Evolutionary conservation across 495 filamentous ascomycete species (phyloP).

Genomic region (Talaromyces trachyspermus): DNA sequence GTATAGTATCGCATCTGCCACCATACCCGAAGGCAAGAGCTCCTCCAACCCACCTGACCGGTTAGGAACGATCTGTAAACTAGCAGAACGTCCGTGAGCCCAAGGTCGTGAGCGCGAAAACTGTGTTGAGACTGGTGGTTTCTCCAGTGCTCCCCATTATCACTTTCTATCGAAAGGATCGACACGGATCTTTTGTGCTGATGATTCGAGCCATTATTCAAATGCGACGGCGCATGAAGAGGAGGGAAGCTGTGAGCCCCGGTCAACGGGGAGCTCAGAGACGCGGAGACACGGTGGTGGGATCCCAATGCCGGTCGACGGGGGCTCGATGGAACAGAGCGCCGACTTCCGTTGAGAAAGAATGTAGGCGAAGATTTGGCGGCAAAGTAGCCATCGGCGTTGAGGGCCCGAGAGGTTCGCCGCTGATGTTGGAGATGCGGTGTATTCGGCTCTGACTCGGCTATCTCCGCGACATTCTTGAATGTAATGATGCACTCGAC

Average conservation of each 20-base stretch:
- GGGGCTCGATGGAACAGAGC: slow-evolving; percentile 29
- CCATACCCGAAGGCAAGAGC: slow-evolving; percentile 34
- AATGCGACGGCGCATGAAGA: slow-evolving; percentile 26
- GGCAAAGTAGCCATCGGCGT: slow-evolving; percentile 34
- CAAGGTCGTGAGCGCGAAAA: slow-evolving; percentile 39
- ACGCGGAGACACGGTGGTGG: slow-evolving; percentile 39
- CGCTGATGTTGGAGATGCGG: slow-evolving; percentile 34
- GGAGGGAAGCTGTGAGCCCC: slow-evolving; percentile 43
- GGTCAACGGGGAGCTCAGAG: slow-evolving; percentile 35
- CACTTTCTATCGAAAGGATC: slow-evolving; percentile 84
- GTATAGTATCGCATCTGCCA: neutral
- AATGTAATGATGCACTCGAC: slow-evolving; percentile 94
- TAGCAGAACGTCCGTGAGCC: slow-evolving; percentile 73
- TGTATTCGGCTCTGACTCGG: slow-evolving; percentile 19
- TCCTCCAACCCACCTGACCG: slow-evolving; percentile 41
- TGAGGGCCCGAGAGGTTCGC: slow-evolving; percentile 37
- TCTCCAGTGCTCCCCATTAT: slow-evolving; percentile 37
- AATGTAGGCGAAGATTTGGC: slow-evolving; percentile 32
- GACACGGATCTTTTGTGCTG: slow-evolving; percentile 77
- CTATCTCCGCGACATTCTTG: slow-evolving; percentile 65
- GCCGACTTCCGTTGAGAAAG: slow-evolving; percentile 30
- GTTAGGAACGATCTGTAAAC: slow-evolving; percentile 67
- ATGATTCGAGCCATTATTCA: slow-evolving; percentile 29
- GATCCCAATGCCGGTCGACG: slow-evolving; percentile 19
- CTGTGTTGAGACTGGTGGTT: slow-evolving; percentile 37